These are phyloP conservation scores for Trametes coccinea DNA, from an alignment of 768 basidiomycete species.

Conservation along the genomic window DNA sequence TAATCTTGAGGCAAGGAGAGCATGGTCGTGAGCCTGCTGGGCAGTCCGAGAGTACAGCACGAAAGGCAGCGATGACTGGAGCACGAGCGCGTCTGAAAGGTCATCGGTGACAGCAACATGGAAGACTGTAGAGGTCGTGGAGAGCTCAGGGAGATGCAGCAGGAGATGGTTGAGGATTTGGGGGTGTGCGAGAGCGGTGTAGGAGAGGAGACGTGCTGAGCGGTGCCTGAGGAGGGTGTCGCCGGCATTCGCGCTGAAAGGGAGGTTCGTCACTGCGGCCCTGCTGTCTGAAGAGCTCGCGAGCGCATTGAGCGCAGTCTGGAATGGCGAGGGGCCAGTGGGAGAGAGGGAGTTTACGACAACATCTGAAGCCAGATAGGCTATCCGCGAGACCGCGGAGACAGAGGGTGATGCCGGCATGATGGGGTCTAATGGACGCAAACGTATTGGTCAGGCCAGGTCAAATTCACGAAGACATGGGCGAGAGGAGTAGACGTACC, in stretches of 20 bases:
- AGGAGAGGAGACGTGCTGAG: conserved; percentile 50
- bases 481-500: neutral
- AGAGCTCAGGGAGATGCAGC: conserved; percentile 67
- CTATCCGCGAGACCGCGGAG: conserved; percentile 61
- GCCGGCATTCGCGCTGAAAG: conserved; percentile 66
- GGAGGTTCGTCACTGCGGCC: conserved; percentile 45
- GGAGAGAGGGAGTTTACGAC: conserved; percentile 58
- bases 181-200: conserved; percentile 54
- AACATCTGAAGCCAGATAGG: conserved; percentile 68
- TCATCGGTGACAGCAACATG: conserved; percentile 64
- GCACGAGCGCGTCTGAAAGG: conserved; percentile 71
- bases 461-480: neutral
- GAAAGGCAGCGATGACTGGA: conserved; percentile 79
- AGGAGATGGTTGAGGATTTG: conserved; percentile 61
- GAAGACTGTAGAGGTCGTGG: conserved; percentile 63
- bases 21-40: conserved; percentile 88
- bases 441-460: conserved; percentile 8
- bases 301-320: conserved; percentile 32
- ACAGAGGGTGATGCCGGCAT: conserved; percentile 29
- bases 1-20: conserved; percentile 80
- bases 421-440: conserved; percentile 8
- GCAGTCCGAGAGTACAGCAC: conserved; percentile 75
- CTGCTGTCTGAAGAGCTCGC: conserved; percentile 10
- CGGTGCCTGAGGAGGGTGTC: conserved; percentile 52
- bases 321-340: conserved; percentile 44